Evolutionary conservation across 768 basidiomycete genomes (phyloP).

Genomic region (Mycena sanguinolenta): DNA sequence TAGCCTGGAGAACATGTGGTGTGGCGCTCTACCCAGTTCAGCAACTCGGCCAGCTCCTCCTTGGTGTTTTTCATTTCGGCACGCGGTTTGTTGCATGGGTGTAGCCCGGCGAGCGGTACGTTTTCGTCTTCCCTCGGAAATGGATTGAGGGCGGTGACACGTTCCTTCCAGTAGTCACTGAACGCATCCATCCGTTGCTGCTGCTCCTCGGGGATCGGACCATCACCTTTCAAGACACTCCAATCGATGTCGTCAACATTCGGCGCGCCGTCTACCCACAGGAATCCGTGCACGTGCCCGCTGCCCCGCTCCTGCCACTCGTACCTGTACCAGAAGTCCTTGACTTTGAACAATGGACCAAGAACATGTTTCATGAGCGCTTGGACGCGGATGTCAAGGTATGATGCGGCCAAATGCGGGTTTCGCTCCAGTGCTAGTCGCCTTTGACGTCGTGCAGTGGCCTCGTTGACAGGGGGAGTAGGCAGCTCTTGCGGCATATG

Average conservation of each 20-base stretch:
- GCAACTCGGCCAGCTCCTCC: too few species aligned
- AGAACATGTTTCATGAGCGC: slow-evolving; percentile 38
- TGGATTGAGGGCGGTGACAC: too few species aligned
- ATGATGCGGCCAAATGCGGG: slow-evolving; percentile 41
- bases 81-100: too few species aligned
- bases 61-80: too few species aligned
- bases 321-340: slow-evolving; percentile 41
- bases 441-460: slow-evolving; percentile 23
- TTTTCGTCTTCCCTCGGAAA: too few species aligned
- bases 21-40: too few species aligned
- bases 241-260: slow-evolving; percentile 11
- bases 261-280: slow-evolving; percentile 32
- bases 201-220: too few species aligned
- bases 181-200: too few species aligned
- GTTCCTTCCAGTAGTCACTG: too few species aligned
- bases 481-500: slow-evolving; percentile 39
- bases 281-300: slow-evolving; percentile 43
- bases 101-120: too few species aligned
- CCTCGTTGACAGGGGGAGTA: slow-evolving; percentile 28
- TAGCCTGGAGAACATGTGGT: too few species aligned
- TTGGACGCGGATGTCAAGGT: slow-evolving; percentile 38
- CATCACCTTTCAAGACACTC: slow-evolving; percentile 9
- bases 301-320: slow-evolving; percentile 41
- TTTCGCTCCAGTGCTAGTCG: slow-evolving; percentile 40
- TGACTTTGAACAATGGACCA: slow-evolving; percentile 26